These are phyloP conservation scores for Capillidium heterosporum DNA, from an alignment of 371 early-diverging fungal species.

Conservation along the genomic window DNA sequence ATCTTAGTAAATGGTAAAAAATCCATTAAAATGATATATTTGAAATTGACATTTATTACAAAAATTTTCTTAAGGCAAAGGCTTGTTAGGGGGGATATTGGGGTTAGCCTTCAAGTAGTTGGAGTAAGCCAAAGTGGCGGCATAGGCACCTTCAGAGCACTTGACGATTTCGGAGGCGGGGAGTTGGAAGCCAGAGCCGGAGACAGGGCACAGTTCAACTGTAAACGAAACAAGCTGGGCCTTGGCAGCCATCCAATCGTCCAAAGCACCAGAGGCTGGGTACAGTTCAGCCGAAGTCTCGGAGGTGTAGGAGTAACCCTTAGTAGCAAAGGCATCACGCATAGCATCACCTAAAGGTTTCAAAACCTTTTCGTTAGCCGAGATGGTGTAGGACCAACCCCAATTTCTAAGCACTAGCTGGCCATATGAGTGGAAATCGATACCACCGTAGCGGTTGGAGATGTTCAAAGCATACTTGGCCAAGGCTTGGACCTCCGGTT, in stretches of 20 bases:
- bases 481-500: conserved; percentile 32
- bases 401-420: conserved; percentile 21
- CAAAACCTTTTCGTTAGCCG: conserved; percentile 9
- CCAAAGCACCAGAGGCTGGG: conserved; percentile 1
- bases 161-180: neutral
- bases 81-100: neutral
- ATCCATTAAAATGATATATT: too few relatives aligned
- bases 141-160: neutral
- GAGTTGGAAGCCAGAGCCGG: neutral
- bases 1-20: too few relatives aligned
- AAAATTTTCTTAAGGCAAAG: neutral
- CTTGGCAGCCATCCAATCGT: conserved; percentile 5
- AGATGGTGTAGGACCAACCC: conserved; percentile 17
- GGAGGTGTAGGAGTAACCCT: neutral
- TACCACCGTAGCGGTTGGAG: conserved; percentile 24
- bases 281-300: neutral
- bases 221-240: neutral
- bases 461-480: conserved; percentile 18
- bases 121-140: neutral
- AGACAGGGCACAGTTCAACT: neutral
- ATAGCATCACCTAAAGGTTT: neutral
- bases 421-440: conserved; percentile 33
- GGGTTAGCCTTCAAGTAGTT: neutral
- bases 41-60: too few relatives aligned
- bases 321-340: neutral